A percentile compares a stretch with the other conserved stretches of the same genome.
These are phyloP conservation scores for Hyphopichia fennica DNA, from an alignment of 1,139 yeast species.

Conservation along the genomic window DNA sequence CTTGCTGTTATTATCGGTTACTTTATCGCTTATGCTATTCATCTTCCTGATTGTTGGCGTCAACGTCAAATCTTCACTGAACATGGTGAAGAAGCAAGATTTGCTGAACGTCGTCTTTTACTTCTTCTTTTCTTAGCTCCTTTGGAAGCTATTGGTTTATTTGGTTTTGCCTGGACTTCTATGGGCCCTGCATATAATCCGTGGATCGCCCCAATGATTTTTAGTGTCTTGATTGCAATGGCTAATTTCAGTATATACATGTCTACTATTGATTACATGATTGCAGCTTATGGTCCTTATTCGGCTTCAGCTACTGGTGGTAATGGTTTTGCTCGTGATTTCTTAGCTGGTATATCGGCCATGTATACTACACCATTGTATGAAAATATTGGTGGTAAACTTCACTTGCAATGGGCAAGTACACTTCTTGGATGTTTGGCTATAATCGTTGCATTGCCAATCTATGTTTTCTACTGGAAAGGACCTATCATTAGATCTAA, in stretches of 20 bases:
- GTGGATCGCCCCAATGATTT: slow-evolving; percentile 39
- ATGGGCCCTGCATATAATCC: slow-evolving; percentile 30
- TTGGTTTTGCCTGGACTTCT: slow-evolving; percentile 40
- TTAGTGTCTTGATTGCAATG: slow-evolving; percentile 30
- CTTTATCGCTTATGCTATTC: slow-evolving; percentile 24
- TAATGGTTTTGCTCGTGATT: slow-evolving; percentile 40
- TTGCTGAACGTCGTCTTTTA: slow-evolving; percentile 26
- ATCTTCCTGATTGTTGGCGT: slow-evolving; percentile 24
- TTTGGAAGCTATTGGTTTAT: slow-evolving; percentile 33
- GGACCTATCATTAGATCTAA: slow-evolving; percentile 25
- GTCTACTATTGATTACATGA: slow-evolving; percentile 41
- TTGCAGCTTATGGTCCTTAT: slow-evolving; percentile 40
- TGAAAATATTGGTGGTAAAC: slow-evolving; percentile 23
- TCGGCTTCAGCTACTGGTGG: slow-evolving; percentile 44
- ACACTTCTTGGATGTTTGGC: slow-evolving; percentile 34
- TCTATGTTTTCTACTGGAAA: slow-evolving; percentile 29
- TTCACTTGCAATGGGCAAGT: slow-evolving; percentile 34
- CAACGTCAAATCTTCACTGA: slow-evolving; percentile 16
- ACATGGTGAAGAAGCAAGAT: slow-evolving; percentile 23
- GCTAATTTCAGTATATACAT: slow-evolving; percentile 38
- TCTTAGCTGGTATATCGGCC: slow-evolving; percentile 36
- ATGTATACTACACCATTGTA: slow-evolving; percentile 37
- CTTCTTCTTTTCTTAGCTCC: slow-evolving; percentile 27
- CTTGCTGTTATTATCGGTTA: slow-evolving; percentile 31
- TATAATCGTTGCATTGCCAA: slow-evolving; percentile 25